These are phyloP conservation scores for Termitomyces heimii DNA, from an alignment of 768 basidiomycete species.

Conservation along the genomic window DNA sequence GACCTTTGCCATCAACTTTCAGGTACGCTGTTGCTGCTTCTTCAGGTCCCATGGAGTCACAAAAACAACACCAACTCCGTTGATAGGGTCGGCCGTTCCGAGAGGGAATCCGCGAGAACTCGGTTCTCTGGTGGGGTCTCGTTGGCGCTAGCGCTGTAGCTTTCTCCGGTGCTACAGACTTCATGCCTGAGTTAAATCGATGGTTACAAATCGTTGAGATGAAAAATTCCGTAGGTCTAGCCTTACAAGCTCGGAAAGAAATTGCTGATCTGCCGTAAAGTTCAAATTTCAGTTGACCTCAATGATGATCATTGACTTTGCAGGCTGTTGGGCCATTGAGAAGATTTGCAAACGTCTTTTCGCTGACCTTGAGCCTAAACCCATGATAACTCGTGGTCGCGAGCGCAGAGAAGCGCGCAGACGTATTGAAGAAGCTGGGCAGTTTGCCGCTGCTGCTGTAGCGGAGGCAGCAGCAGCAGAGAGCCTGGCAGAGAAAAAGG, in stretches of 20 bases:
- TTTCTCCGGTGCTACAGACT: constrained; percentile 89
- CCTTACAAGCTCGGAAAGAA: neutral
- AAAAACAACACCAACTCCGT: neutral
- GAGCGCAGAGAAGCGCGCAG: constrained; percentile 69
- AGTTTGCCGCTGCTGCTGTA: constrained; percentile 4
- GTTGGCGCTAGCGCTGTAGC: constrained; percentile 87
- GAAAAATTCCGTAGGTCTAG: constrained; percentile 55
- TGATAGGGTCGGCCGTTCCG: constrained; percentile 90
- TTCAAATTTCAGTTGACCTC: constrained; percentile 78
- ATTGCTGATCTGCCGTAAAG: constrained; percentile 29
- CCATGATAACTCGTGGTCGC: constrained; percentile 77
- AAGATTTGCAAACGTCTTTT: constrained; percentile 78
- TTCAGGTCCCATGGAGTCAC: neutral
- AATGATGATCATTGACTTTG: constrained; percentile 86
- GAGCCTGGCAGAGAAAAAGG: constrained; percentile 16
- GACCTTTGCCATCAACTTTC: constrained; percentile 98
- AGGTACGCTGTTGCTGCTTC: constrained; percentile 34
- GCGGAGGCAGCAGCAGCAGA: neutral
- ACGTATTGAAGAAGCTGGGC: constrained; percentile 28
- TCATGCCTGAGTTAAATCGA: constrained; percentile 90
- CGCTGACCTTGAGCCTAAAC: constrained; percentile 81
- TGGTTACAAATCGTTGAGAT: constrained; percentile 98
- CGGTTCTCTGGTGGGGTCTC: constrained; percentile 89
- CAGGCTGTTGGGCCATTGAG: constrained; percentile 83
- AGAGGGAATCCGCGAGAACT: constrained; percentile 95